A percentile compares a stretch with the other conserved stretches of the same genome.
phyloP scores from a whole-genome alignment of 805 yeast species.

The Kluyveromyces starmeri region DNA sequence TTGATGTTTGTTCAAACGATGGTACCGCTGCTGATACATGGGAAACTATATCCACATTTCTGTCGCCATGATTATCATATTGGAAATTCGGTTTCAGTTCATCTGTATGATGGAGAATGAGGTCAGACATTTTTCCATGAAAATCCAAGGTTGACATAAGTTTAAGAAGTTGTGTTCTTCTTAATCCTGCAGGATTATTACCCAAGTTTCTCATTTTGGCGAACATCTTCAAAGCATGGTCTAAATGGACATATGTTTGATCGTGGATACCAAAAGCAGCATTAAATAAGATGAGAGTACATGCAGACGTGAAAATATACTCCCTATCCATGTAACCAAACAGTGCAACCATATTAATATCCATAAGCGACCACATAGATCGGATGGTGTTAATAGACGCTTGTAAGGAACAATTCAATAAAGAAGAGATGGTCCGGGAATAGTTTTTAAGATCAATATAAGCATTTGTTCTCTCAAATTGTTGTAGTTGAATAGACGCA shows the following conservation, averaged over 20 bases:
- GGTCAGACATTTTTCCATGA: constrained; percentile 50
- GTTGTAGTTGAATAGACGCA: constrained; percentile 56
- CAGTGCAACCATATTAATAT: constrained; percentile 73
- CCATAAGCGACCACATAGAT: constrained; percentile 64
- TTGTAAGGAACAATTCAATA: constrained; percentile 68
- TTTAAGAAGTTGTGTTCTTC: constrained; percentile 63
- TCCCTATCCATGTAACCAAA: constrained; percentile 87
- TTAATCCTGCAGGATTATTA: constrained; percentile 68
- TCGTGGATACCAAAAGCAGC: constrained; percentile 78
- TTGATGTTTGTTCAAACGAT: not conserved
- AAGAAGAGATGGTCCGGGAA: constrained; percentile 57
- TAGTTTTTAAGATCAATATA: constrained; percentile 59
- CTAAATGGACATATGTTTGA: constrained; percentile 61
- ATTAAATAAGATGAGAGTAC: constrained; percentile 62
- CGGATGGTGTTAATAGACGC: constrained; percentile 71
- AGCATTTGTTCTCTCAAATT: constrained; percentile 37
- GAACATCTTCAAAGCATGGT: constrained; percentile 60
- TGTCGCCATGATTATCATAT: constrained; percentile 13
- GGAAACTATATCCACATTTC: constrained; percentile 14
- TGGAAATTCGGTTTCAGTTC: constrained; percentile 15
- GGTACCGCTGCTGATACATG: constrained; percentile 10
- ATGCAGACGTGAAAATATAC: constrained; percentile 67
- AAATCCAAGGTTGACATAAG: constrained; percentile 59
- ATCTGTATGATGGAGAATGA: constrained; percentile 52
- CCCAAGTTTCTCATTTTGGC: constrained; percentile 71